Base-by-base conservation (phyloP, 208 protist species). In the Porcisia deanei region DNA sequence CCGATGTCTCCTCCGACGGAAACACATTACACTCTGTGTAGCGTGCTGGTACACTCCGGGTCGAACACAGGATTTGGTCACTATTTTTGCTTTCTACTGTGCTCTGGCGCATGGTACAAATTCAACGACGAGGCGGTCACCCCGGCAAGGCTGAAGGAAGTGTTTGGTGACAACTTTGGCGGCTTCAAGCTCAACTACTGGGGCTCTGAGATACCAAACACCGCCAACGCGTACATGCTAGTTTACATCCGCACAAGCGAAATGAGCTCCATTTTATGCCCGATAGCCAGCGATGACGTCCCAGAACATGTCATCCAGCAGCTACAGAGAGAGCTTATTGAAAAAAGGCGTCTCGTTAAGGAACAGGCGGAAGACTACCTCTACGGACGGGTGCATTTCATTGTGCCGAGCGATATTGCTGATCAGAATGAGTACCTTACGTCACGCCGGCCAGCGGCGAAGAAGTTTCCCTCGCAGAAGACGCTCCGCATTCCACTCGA, bases 41-140 rank as follows among this genome's bases (percentile, higher is more conserved):
- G 91, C 70, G 94, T 97, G 7, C 80, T 97, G 59, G 94, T 97
- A 41, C 94, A 97, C 73, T 91, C 90, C 25, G 94, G 94, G 3
- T 94, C 92, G n/a, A 91, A 93, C 72, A 88, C 94, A 10, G 90
- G 92, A 7, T 95, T 91, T 85, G 94, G 94, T 9, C 94, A 97
- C 74, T 97, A 97, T 82, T 97, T 90, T 71, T 96, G 91, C 69
- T 97, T 96, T 58, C 55, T 96, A 37, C 67, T 82, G 71, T 91
- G 90, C 61, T 88, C 76, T 22, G 88, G 86, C 8, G 69, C 75
- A 37, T 98, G 95, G 94, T 97, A 94, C 78, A 96, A 96, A 72
- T 97, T 98, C 76, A 94, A 98, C 85, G 95, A 98, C 73, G 93
- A 94, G 69, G 82, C 79, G 1, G 95, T 98, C 10, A 90, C 90